Evolutionary conservation across 257 asterid species (phyloP), one percentile per base, ranked within the genome.

Genomic region (Solanum pinnatisectum): DNA sequence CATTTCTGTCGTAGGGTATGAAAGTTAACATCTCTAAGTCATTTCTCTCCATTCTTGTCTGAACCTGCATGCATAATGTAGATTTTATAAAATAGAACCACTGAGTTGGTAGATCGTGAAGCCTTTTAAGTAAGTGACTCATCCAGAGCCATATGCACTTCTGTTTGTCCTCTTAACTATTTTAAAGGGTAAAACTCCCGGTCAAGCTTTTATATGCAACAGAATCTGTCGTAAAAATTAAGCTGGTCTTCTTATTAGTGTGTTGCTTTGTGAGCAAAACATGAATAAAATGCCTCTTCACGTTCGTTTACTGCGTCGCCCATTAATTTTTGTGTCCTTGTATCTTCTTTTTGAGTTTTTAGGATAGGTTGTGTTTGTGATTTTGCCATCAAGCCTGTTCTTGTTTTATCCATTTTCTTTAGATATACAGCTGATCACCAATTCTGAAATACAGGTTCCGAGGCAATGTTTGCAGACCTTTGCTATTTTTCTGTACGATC

Each of bases 391-490:
- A 49, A 10, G 12, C 70, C 85, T 49, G 30, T 82, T 49, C 20
- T 37, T 84, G 60, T 35, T 88, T 70, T 30, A 35, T 88, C 36
- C 71, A 10, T 84, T 89, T 83, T 42, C 39, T 88, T 46, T 86
- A 81, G 88, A 74, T 89, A 86, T 71, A 87, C 86, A 87, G 86
- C 95, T 94, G 94, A 92, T 88, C 88, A 87, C 93, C 91, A 90
- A 92, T 91, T 90, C 89, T 82, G 56, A 92, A 88, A 83, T 91
- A 91, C 98, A 97, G 99, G 99, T 93, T 95, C 99, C 42, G 99
- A 97, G 93, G 99, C 99, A 88, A 96, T 97, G 98, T 97, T 97
- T 93, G 99, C 99, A 77, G 99, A 96, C 92, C 99, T 97, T 87
- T 95, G 98, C 94, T 94, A 97, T 91, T 97, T 97, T 90, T 91